Base-by-base conservation (phyloP, 2,329 filamentous ascomycete species). In the Magnaporthiopsis incrustans region DNA sequence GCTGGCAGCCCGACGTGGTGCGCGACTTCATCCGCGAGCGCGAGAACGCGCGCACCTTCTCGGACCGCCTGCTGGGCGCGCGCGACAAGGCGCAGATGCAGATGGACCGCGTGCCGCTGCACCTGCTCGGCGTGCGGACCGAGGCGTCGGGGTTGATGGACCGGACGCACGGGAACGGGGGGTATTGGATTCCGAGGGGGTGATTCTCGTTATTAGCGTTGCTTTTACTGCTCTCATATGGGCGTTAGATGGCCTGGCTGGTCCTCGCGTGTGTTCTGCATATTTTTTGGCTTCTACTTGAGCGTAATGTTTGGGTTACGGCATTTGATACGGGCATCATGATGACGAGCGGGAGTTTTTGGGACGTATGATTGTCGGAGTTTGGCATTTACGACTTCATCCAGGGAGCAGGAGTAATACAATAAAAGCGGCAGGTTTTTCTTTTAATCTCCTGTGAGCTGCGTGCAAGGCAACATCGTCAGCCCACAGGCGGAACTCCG, bases 91-190 rank as follows among this genome's bases (percentile, higher is more conserved):
- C 84, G 3, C 83, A 87, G 73, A 80, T 78, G 65, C 76, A 79
- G 56, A 77, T 88, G 8, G 85, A 88, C 66, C 77, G 78, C 63
- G 76, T 89, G 4, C 86, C 86, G 2, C 68, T 87, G 59, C 85
- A 89, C 70, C 77, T 77, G 69, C 77, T 82, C 3, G 87, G 87
- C 0, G 78, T 90, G 58, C 78, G 87, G 62, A 84, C 80, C 11
- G 75, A 79, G 15, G 73, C 76, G 1, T 78, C 76, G 11, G 73
- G 76, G 33, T 70, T 79, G 70, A 78, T 78, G 67, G 85, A 89
- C 67, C 76, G 76, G 59, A 74, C 74, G 2, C 77, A 79, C 64
- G 82, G 82, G 2, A 78, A 73, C 27, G 82, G 82, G 0, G 82
- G 82, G 0, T 70, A 82, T 32, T 85, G 79, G 75, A 77, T 84